Conservation (phyloP, 352 stramenopile species). For the Globisporangium okanoganense region DNA sequence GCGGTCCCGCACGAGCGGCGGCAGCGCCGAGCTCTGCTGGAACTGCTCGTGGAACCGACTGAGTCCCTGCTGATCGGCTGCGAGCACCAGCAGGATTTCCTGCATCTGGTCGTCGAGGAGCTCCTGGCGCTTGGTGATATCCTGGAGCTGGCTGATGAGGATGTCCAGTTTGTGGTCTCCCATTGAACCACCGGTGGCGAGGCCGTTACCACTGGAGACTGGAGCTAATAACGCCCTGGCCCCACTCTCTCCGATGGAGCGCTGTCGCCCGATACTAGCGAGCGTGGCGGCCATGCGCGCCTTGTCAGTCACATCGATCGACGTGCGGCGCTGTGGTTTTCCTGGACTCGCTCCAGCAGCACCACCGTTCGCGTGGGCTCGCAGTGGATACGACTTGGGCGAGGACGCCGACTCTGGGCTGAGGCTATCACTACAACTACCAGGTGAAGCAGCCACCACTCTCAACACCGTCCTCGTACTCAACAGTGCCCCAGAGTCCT, state of each 20-base stretch:
- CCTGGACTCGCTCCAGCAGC: neutral
- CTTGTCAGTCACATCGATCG: slow-evolving; percentile 6
- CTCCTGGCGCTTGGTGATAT: slow-evolving; percentile 29
- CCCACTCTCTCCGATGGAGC: neutral
- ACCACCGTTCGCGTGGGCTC: neutral
- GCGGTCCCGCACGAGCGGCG: slow-evolving; percentile 22
- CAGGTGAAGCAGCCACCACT: neutral
- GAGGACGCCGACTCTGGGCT: neutral
- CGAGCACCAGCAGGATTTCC: slow-evolving; percentile 17
- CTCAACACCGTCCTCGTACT: neutral
- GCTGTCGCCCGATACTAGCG: slow-evolving; percentile 2
- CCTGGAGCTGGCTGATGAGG: slow-evolving; percentile 25
- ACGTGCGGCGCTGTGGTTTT: slow-evolving; percentile 1
- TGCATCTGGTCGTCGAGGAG: slow-evolving; percentile 28
- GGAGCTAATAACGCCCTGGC: neutral
- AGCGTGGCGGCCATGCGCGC: slow-evolving; percentile 2
- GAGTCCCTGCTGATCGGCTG: neutral
- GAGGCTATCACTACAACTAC: neutral
- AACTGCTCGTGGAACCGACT: slow-evolving; percentile 35
- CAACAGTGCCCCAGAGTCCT: neutral
- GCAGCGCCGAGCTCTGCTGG: slow-evolving; percentile 15
- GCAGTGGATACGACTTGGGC: neutral
- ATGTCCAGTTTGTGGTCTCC: slow-evolving; percentile 16
- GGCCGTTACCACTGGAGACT: neutral
- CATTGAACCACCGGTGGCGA: neutral